Percentiles rank a stretch among this genome's conserved stretches.
Conservation (phyloP, 169 alveolate species). For the Plasmodium knowlesi region DNA sequence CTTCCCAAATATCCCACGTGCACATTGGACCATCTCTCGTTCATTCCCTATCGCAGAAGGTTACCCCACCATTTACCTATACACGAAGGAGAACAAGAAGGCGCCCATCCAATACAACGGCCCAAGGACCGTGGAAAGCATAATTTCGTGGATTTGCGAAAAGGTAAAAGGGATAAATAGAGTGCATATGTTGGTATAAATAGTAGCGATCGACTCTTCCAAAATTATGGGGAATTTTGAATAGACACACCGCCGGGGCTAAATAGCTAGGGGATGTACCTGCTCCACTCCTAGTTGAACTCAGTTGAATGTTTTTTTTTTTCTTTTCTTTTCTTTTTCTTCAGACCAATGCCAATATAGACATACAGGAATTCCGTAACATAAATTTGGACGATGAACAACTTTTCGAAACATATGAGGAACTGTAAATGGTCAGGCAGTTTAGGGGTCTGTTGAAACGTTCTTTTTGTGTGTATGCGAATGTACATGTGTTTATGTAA, state of each 20-base stretch:
- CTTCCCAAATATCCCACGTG: not conserved
- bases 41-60: conserved; percentile 42
- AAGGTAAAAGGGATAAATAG: conserved; percentile 11
- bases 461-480: not conserved
- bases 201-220: not conserved
- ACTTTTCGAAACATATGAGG: conserved; percentile 74
- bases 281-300: not conserved
- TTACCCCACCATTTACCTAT: conserved; percentile 78
- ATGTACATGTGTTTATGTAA: not conserved
- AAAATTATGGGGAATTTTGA: not conserved
- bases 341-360: conserved; percentile 57
- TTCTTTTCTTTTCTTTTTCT: conserved; percentile 15
- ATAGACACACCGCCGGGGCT: not conserved
- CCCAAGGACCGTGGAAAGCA: conserved; percentile 28
- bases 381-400: conserved; percentile 67
- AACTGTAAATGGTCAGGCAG: conserved; percentile 8
- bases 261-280: not conserved
- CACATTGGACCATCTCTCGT: not conserved
- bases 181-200: not conserved
- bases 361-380: conserved; percentile 38
- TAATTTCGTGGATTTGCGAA: conserved; percentile 59
- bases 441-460: not conserved
- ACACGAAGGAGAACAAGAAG: conserved; percentile 25
- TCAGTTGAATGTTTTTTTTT: not conserved
- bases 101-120: conserved; percentile 43